Conservation (phyloP, 208 protist genomes). For the Crithidia thermophila region DNA sequence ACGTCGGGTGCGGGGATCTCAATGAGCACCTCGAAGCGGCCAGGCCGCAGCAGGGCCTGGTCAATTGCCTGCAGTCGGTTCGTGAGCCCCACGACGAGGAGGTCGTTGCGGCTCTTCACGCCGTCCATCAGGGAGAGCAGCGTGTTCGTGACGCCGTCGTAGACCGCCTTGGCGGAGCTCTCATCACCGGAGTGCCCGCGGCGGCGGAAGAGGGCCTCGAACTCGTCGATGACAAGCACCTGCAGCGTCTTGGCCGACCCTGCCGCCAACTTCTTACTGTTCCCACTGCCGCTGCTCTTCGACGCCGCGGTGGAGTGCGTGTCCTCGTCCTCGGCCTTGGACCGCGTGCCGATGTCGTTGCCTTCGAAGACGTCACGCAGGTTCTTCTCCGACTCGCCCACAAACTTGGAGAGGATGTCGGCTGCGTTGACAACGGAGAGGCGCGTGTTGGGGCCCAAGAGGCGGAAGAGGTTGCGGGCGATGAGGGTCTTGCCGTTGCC, state of each 20-base stretch:
- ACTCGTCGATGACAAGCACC: slow-evolving; percentile 99
- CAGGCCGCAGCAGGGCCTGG: slow-evolving; percentile 91
- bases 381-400: slow-evolving; percentile 99
- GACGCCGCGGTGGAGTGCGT: too few species aligned
- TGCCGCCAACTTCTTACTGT: too few species aligned
- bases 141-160: slow-evolving; percentile 99
- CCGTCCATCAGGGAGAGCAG: slow-evolving; percentile 96
- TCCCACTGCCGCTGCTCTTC: too few species aligned
- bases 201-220: slow-evolving; percentile 98
- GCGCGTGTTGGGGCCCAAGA: slow-evolving; percentile 91
- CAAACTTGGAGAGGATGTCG: slow-evolving; percentile 99
- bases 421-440: slow-evolving; percentile 95
- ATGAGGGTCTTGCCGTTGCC: slow-evolving; percentile 99
- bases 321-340: slow-evolving; percentile 33
- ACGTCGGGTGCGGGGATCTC: slow-evolving; percentile 85
- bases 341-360: slow-evolving; percentile 78
- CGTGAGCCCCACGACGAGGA: slow-evolving; percentile 95
- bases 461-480: slow-evolving; percentile 97
- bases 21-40: slow-evolving; percentile 95
- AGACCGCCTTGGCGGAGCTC: slow-evolving; percentile 95
- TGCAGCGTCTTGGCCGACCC: slow-evolving; percentile 88
- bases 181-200: slow-evolving; percentile 89
- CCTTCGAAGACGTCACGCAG: slow-evolving; percentile 98
- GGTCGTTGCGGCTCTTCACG: slow-evolving; percentile 82
- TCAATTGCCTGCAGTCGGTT: slow-evolving; percentile 93